These are phyloP conservation scores for Sphaerulina musiva DNA, from an alignment of 2,329 filamentous ascomycete species.

Conservation along the genomic window DNA sequence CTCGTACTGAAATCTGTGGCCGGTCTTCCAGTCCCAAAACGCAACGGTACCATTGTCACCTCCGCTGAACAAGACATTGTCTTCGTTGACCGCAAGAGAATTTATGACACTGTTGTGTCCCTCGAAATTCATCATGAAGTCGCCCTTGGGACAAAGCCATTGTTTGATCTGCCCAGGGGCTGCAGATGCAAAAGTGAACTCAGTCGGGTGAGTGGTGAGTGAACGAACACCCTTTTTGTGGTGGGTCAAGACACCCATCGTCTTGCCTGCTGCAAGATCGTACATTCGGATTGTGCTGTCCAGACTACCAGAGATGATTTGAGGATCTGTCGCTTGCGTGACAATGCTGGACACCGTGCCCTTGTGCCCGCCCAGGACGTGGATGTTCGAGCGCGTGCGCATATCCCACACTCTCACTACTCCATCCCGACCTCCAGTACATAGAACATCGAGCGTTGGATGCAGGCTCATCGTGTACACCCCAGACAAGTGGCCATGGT, in stretches of 20 bases:
- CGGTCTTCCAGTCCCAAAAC: constrained; percentile 99
- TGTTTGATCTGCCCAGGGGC: constrained; percentile 95
- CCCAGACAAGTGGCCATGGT: constrained; percentile 92
- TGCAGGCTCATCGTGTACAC: constrained; percentile 93
- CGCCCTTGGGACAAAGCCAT: constrained; percentile 97
- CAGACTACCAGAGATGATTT: constrained; percentile 88
- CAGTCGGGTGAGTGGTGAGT: constrained; percentile 75
- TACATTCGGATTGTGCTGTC: constrained; percentile 87
- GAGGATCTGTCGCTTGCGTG: constrained; percentile 93
- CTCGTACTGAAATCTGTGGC: constrained; percentile 80
- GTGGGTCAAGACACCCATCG: constrained; percentile 91
- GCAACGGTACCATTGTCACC: constrained; percentile 93
- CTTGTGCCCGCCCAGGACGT: constrained; percentile 86
- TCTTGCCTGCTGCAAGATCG: constrained; percentile 94
- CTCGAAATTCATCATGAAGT: constrained; percentile 98
- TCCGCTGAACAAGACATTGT: constrained; percentile 91
- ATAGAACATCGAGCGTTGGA: constrained; percentile 86
- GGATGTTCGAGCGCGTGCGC: constrained; percentile 90
- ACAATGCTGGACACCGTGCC: constrained; percentile 82
- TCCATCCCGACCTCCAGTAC: constrained; percentile 89
- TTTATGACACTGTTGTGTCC: constrained; percentile 97
- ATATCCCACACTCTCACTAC: constrained; percentile 98
- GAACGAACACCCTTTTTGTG: constrained; percentile 96
- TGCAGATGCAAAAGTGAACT: constrained; percentile 93
- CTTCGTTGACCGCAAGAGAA: constrained; percentile 83